A percentile compares a stretch with the other conserved stretches of the same genome.
Evolutionary conservation across 352 stramenopile species (phyloP).

Genomic region (Phytophthora syringae): DNA sequence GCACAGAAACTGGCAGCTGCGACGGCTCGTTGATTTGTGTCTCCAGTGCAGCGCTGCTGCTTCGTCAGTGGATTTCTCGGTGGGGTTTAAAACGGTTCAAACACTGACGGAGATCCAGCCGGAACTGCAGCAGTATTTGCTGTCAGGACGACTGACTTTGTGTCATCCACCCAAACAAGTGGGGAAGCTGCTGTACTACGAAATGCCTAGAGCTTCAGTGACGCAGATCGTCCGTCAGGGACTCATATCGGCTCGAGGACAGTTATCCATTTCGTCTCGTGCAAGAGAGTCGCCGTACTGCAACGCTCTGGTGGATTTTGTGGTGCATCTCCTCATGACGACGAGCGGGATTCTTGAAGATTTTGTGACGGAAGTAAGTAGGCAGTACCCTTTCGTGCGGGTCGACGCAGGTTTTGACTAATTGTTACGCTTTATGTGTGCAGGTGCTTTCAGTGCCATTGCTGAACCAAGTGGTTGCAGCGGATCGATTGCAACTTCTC

Average conservation of each 20-base stretch:
- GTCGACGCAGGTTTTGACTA: too few relatives aligned
- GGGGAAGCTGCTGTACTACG: constrained; percentile 30
- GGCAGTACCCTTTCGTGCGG: background rate
- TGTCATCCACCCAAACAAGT: constrained; percentile 8
- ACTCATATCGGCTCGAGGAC: constrained; percentile 29
- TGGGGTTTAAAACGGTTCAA: constrained; percentile 22
- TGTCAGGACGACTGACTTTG: constrained; percentile 25
- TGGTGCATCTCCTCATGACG: constrained; percentile 28
- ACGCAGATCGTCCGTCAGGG: constrained; percentile 33
- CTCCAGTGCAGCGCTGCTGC: constrained; percentile 38
- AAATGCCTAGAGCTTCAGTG: constrained; percentile 35
- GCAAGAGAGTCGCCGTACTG: constrained; percentile 28
- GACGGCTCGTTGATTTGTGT: constrained; percentile 53
- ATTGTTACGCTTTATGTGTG: too few relatives aligned
- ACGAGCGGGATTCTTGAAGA: constrained; percentile 27
- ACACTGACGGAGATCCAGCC: constrained; percentile 26
- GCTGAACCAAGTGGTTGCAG: constrained; percentile 40
- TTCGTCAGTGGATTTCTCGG: constrained; percentile 1
- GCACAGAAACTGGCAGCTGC: constrained; percentile 44
- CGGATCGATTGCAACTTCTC: constrained; percentile 31
- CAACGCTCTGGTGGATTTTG: constrained; percentile 37
- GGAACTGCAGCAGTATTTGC: constrained; percentile 45
- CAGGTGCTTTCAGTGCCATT: constrained; percentile 60
- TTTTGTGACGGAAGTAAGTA: constrained; percentile 44
- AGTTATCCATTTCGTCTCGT: constrained; percentile 23